Conservation (phyloP, 139 green algal genomes). For the Picocystis salinarum region DNA sequence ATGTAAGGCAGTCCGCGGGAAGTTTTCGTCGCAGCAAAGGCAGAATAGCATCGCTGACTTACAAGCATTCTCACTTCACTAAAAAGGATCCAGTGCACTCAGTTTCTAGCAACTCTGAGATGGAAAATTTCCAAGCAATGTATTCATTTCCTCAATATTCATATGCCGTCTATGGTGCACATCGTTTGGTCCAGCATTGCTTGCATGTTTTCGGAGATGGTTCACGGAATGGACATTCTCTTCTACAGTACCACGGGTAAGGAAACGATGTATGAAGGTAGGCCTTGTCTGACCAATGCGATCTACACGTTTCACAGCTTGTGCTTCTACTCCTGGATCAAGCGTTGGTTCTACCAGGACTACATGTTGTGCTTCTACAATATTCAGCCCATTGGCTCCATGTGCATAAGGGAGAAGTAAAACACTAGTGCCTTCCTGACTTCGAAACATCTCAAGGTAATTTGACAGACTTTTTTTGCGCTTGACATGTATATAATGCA, state of each 20-base stretch:
- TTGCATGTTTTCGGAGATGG: too few relatives aligned
- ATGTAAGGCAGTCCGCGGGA: too few relatives aligned
- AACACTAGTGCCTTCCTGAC: conserved; percentile 14
- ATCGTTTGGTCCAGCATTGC: too few relatives aligned
- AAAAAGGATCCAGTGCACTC: too few relatives aligned
- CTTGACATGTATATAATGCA: conserved; percentile 13
- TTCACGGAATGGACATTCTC: conserved; percentile 62
- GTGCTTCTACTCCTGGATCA: conserved; percentile 26
- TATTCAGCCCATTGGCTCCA: conserved; percentile 50
- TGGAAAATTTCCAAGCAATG: too few relatives aligned
- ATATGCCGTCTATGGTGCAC: too few relatives aligned
- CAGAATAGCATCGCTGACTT: too few relatives aligned
- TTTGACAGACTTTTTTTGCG: neutral
- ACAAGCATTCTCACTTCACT: too few relatives aligned
- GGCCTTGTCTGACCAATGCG: conserved; percentile 41
- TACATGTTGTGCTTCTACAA: conserved; percentile 68
- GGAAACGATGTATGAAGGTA: conserved; percentile 37
- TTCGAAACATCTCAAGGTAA: neutral
- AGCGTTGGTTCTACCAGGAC: conserved; percentile 53
- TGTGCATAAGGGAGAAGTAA: conserved; percentile 56
- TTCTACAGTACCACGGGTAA: conserved; percentile 50
- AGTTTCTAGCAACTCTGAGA: too few relatives aligned
- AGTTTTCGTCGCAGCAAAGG: too few relatives aligned
- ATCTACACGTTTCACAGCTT: conserved; percentile 41
- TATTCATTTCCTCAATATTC: too few relatives aligned